Base-by-base conservation (phyloP, 2,329 filamentous ascomycete species). In the Lithohypha guttulata region DNA sequence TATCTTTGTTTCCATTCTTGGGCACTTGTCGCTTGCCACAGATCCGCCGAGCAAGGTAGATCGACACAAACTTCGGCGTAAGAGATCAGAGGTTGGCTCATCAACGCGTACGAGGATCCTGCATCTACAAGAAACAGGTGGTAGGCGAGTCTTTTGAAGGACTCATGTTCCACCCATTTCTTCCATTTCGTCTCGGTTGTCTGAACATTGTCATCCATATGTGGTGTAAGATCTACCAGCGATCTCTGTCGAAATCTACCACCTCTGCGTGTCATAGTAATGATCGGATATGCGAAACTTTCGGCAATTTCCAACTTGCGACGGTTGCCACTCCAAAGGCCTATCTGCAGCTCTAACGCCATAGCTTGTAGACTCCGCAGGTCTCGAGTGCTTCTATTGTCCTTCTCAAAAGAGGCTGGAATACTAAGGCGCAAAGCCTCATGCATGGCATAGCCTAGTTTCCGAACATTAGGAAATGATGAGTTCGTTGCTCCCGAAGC, bases 1-100 rank as follows among this genome's bases (percentile, higher is more conserved):
- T 75, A 81, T 1, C 69, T 60, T 6, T 61, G 55, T 53, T 80
- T 81, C 79, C 81, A 85, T 44, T 76, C 70, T 13, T 62, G 53
- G 2, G 80, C 77, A 0, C 69, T 70, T 20, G 69, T 67, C 2
- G 81, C 79, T 33, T 73, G 68, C 81, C 81, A 86, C 2, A 85
- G 55, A 9, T 71, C 65, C 39, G 70, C 66, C 0, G 73, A 63
- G 43, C 71, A 72, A 0, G 81, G 80, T 0, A 85, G 57, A 1
- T 28, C 26, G 4, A 41, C 18, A 2, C 19, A 23, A 4, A 49
- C 10, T 22, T 49, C 47, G 10, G 47, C 33, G 18, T 17, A 41
- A 8, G 42, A 47, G n/a, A 49, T 23, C 22, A 49, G 61, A 0
- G 78, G 76, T 42, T 72, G 77, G 15, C 71, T 75, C 39, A 81